Evolutionary conservation across 805 yeast species (phyloP).

Genomic region (Ogataea minuta): DNA sequence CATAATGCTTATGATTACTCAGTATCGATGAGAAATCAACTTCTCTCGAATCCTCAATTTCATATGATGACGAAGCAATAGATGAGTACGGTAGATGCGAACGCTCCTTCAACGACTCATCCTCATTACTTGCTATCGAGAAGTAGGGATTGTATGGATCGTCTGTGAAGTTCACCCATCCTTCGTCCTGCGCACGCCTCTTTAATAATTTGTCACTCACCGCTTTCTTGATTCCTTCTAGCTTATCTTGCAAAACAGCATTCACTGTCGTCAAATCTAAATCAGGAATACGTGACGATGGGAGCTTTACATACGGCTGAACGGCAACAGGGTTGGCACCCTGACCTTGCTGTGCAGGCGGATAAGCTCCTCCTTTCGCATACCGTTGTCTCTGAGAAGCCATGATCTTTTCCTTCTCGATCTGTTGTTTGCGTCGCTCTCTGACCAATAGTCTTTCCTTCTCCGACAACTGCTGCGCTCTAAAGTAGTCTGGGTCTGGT

Average conservation of each 20-base stretch:
- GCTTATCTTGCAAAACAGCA: slow-evolving; percentile 68
- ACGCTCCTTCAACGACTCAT: slow-evolving; percentile 44
- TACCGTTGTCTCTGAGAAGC: slow-evolving; percentile 27
- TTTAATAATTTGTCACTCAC: slow-evolving; percentile 80
- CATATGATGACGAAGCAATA: slow-evolving; percentile 66
- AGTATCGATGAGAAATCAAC: slow-evolving; percentile 44
- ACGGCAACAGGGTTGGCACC: slow-evolving; percentile 37
- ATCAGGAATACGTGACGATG: slow-evolving; percentile 91
- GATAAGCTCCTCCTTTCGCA: slow-evolving; percentile 23
- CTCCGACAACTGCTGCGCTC: slow-evolving; percentile 17
- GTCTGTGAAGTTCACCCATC: slow-evolving; percentile 83
- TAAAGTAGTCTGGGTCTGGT: slow-evolving; percentile 19
- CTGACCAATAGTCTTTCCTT: slow-evolving; percentile 19
- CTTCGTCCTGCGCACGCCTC: slow-evolving; percentile 64
- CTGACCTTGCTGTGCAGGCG: slow-evolving; percentile 18
- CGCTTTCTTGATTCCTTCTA: slow-evolving; percentile 74
- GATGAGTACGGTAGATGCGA: slow-evolving; percentile 78
- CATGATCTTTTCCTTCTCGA: slow-evolving; percentile 22
- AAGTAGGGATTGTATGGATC: slow-evolving; percentile 81
- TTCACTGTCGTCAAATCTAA: slow-evolving; percentile 84
- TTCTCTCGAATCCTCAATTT: slow-evolving; percentile 59
- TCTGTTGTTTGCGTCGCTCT: slow-evolving; percentile 21
- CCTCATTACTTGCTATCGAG: slow-evolving; percentile 57
- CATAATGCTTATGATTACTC: slow-evolving; percentile 42
- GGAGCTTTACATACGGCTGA: slow-evolving; percentile 83